phyloP scores from a whole-genome alignment of 352 stramenopile genomes.

The Globisporangium cystogenes region DNA sequence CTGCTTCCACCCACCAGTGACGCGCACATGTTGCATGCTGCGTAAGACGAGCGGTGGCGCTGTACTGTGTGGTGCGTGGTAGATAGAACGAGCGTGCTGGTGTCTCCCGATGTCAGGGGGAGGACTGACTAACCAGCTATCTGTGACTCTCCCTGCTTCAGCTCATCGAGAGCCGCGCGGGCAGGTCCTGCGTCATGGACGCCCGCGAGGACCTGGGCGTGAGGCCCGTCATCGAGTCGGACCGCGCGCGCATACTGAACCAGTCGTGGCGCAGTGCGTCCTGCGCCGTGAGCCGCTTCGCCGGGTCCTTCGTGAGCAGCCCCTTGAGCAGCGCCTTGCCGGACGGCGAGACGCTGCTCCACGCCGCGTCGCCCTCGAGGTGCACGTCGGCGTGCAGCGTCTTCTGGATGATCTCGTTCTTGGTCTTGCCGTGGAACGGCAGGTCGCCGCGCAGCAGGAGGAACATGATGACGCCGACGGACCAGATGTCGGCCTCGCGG shows the following conservation, averaged over 20 bases:
- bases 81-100: too few relatives aligned
- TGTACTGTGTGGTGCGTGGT: too few relatives aligned
- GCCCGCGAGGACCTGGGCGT: conserved; percentile 14
- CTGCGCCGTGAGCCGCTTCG: conserved; percentile 72
- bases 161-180: too few relatives aligned
- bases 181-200: conserved; percentile 20
- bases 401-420: conserved; percentile 91
- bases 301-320: conserved; percentile 81
- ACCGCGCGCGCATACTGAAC: conserved; percentile 34
- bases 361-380: conserved; percentile 57
- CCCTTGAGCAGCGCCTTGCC: conserved; percentile 69
- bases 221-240: conserved; percentile 10
- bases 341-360: conserved; percentile 45
- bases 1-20: too few relatives aligned
- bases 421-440: conserved; percentile 89
- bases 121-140: too few relatives aligned
- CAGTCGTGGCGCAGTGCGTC: conserved; percentile 79
- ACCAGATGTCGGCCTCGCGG: conserved; percentile 91
- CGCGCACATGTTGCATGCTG: too few relatives aligned
- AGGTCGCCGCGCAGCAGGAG: conserved; percentile 84
- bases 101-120: too few relatives aligned
- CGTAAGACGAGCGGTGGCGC: too few relatives aligned
- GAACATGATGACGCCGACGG: conserved; percentile 92
- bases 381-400: conserved; percentile 85
- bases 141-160: too few relatives aligned